phyloP scores from a whole-genome alignment of 2,329 filamentous ascomycete genomes.

The Emericellopsis cladophorae region DNA sequence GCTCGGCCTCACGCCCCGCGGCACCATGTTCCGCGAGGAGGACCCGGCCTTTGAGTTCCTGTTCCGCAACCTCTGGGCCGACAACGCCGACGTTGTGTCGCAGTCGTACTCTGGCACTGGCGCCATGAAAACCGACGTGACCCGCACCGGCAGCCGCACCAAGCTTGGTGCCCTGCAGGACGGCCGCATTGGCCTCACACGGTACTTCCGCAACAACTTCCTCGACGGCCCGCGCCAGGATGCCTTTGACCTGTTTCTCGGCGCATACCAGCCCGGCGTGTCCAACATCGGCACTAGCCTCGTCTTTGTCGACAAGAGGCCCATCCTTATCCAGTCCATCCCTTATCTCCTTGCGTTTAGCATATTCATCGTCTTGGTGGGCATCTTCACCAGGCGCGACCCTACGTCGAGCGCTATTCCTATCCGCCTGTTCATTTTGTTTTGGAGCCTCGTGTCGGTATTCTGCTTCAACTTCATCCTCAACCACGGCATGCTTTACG shows the following conservation, averaged over 20 bases:
- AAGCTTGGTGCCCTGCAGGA: slow-evolving; percentile 77
- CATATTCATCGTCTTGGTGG: slow-evolving; percentile 69
- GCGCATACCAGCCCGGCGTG: slow-evolving; percentile 65
- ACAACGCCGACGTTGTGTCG: slow-evolving; percentile 94
- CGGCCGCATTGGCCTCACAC: slow-evolving; percentile 72
- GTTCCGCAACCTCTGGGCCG: slow-evolving; percentile 96
- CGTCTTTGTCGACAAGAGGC: slow-evolving; percentile 74
- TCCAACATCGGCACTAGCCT: slow-evolving; percentile 58
- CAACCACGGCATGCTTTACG: slow-evolving; percentile 82
- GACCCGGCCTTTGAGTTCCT: slow-evolving; percentile 75
- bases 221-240: slow-evolving; percentile 87
- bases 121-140: slow-evolving; percentile 96
- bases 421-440: slow-evolving; percentile 66
- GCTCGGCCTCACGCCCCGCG: slow-evolving; percentile 62
- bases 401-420: slow-evolving; percentile 70
- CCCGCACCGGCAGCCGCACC: slow-evolving; percentile 82
- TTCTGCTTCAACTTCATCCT: slow-evolving; percentile 71
- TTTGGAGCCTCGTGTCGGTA: slow-evolving; percentile 58
- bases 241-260: slow-evolving; percentile 88
- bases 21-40: slow-evolving; percentile 63
- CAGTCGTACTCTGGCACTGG: slow-evolving; percentile 90
- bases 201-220: slow-evolving; percentile 93
- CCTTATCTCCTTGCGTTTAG: slow-evolving; percentile 84
- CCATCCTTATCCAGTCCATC: slow-evolving; percentile 81
- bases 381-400: slow-evolving; percentile 56